Base-by-base conservation (phyloP, 1,284 basidiomycete species). In the Apiotrichum veenhuisii region DNA sequence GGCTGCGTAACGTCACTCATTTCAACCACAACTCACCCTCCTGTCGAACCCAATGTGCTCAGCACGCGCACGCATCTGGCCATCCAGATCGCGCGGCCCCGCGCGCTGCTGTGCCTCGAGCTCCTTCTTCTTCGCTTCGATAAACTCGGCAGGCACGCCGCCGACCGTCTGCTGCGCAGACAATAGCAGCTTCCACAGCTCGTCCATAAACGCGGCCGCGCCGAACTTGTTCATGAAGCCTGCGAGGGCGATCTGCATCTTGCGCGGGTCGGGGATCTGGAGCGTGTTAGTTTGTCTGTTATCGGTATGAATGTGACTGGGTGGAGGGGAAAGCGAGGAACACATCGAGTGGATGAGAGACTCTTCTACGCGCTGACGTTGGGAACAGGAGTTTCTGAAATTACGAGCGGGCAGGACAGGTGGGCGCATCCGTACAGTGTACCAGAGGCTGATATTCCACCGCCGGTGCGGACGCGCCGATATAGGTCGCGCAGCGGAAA, bases 51-150 rank as follows among this genome's bases (percentile, higher is more conserved):
- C 46, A n/a, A 48, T 48, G 20, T 48, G 33, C 27, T 58, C 57
- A n/a, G 54, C 36, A 14, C 60, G 60, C 46, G 52, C 49, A 18
- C 60, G 60, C 60, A 56, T 55, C 54, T 58, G 57, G 7, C 33
- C 44, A 8, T 63, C 58, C 34, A 58, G 54, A 26, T 57, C 38
- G 20, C 23, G 50, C 9, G 41, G 38, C 15, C 30, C 47, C 7
- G 89, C 89, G 45, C 73, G 70, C 56, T 83, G 85, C 64, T 87
- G 85, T 47, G 84, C 81, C 30, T 89, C 82, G 82, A 98, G 85
- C 76, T 98, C 95, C 68, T 85, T 85, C 78, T 98, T 98, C 79
- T 98, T 98, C 72, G 90, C 87, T 68, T 97, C 92, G 23, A 98
- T 87, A 71, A 98, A 93, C 25, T 87, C 87, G n/a, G 85, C 84